Conservation (phyloP, 805 yeast species). For the Yarrowia hollandica region DNA sequence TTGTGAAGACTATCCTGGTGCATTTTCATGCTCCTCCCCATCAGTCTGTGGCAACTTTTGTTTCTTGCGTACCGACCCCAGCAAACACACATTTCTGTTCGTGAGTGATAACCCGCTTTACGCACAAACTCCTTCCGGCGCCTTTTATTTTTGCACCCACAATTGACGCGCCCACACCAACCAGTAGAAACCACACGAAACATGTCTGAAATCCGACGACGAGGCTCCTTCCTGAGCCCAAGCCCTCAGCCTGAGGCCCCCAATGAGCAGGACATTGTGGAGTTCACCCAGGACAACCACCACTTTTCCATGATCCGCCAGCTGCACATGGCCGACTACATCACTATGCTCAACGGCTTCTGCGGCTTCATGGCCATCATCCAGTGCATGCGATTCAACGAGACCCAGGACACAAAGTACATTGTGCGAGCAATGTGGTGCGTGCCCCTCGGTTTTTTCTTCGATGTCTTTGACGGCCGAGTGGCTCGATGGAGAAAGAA, state of each 20-base stretch:
- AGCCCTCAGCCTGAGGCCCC: conserved; percentile 38
- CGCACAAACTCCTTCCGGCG: too few relatives aligned
- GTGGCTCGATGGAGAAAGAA: conserved; percentile 94
- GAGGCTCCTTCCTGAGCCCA: conserved; percentile 29
- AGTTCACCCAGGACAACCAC: conserved; percentile 77
- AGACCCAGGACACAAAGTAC: conserved; percentile 59
- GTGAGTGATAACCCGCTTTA: too few relatives aligned
- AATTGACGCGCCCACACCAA: too few relatives aligned
- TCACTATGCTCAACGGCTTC: conserved; percentile 90
- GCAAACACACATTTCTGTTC: too few relatives aligned
- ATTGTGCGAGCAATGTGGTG: conserved; percentile 85
- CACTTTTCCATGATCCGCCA: conserved; percentile 75
- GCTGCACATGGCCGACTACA: conserved; percentile 93
- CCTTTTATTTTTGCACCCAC: too few relatives aligned
- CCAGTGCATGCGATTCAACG: conserved; percentile 77
- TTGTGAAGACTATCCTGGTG: not conserved
- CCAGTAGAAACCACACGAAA: not conserved
- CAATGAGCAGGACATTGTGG: conserved; percentile 55
- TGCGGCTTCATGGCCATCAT: conserved; percentile 90
- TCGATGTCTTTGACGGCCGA: conserved; percentile 95
- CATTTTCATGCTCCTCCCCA: conserved; percentile 14
- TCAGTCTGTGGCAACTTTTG: conserved; percentile 1
- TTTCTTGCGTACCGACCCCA: too few relatives aligned
- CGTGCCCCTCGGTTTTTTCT: conserved; percentile 87
- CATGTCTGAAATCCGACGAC: conserved; percentile 28